Percentiles rank a stretch among this genome's conserved stretches.
phyloP scores from a whole-genome alignment of 163 green algal species.

The Chlamydomonas reinhardtii region DNA sequence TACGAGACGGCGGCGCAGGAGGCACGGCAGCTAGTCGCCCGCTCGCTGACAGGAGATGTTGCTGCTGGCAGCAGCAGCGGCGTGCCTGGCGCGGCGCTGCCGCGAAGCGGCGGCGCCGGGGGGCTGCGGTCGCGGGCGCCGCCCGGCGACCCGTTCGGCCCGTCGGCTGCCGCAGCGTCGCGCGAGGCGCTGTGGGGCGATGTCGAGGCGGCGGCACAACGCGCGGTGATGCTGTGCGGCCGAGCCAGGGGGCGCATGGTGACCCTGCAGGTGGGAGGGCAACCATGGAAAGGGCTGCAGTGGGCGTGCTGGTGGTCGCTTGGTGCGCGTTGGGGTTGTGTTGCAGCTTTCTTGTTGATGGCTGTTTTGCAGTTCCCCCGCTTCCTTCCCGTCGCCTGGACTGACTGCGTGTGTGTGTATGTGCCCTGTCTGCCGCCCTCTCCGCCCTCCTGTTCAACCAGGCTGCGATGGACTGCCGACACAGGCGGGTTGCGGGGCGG shows the following conservation, averaged over 20 bases:
- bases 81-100: no score
- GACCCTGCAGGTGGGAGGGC: conserved; percentile 22
- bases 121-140: no score
- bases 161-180: not conserved
- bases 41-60: not conserved
- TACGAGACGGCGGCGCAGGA: conserved; percentile 5
- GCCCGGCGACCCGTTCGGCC: conserved; percentile 16
- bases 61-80: not conserved
- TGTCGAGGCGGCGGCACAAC: conserved; percentile 42
- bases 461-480: conserved; percentile 25
- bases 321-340: no score
- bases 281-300: no score
- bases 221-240: conserved; percentile 36
- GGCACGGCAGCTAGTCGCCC: conserved; percentile 9
- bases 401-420: no score
- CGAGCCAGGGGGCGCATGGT: conserved; percentile 12
- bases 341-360: no score
- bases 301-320: no score
- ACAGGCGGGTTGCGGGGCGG: not conserved
- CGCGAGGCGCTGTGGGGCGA: conserved; percentile 17
- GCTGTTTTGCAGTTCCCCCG: no score
- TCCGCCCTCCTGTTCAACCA: not conserved
- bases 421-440: no score
- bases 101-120: no score
- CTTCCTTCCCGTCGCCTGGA: no score